A percentile compares a stretch with the other conserved stretches of the same genome.
phyloP scores from a whole-genome alignment of 345 rosid species.

The Gossypium ekmanianum region DNA sequence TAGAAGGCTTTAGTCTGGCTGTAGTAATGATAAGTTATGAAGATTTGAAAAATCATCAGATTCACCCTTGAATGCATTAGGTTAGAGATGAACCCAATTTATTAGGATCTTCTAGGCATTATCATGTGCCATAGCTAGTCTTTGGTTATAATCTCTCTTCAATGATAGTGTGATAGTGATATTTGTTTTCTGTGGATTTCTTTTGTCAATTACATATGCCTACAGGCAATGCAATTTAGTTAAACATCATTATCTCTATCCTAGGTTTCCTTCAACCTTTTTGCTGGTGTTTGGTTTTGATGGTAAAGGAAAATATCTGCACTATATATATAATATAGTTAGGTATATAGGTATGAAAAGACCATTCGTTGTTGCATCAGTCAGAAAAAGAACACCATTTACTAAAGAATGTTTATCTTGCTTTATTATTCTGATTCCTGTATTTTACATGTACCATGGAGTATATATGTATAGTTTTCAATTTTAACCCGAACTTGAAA shows the following conservation, averaged over 20 bases:
- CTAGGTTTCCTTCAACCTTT: neutral
- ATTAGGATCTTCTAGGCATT: neutral
- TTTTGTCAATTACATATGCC: neutral
- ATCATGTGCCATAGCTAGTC: neutral
- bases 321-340: neutral
- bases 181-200: neutral
- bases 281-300: neutral
- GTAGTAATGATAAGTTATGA: neutral
- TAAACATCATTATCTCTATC: neutral
- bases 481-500: no score
- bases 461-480: neutral
- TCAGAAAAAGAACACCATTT: neutral
- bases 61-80: neutral
- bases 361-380: neutral
- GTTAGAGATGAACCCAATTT: neutral
- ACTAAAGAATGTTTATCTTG: neutral
- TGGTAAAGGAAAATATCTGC: neutral
- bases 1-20: neutral
- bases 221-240: neutral
- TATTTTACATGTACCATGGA: neutral
- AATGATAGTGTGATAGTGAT: neutral
- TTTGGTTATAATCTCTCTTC: neutral
- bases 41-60: neutral
- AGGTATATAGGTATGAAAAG: neutral
- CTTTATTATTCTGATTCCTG: constrained; percentile 8